phyloP scores from a whole-genome alignment of 2,329 filamentous ascomycete genomes.

The Cytospora piceae region DNA sequence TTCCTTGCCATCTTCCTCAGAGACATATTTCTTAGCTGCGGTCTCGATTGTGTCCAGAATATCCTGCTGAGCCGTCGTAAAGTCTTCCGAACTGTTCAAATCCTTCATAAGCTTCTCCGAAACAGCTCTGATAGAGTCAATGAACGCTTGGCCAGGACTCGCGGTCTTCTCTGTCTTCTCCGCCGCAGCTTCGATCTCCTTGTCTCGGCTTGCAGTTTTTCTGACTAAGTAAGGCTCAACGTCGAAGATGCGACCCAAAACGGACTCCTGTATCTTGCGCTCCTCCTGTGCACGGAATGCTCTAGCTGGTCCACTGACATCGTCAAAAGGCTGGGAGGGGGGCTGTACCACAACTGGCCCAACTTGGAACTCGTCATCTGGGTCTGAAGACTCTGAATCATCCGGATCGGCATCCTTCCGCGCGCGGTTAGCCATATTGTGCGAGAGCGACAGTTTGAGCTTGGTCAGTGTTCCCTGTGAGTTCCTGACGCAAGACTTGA shows the following conservation, averaged over 20 bases:
- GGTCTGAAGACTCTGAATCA: slow-evolving; percentile 44
- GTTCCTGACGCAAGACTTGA: slow-evolving; percentile 58
- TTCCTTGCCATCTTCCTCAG: slow-evolving; percentile 40
- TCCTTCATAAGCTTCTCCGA: slow-evolving; percentile 49
- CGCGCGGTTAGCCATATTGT: slow-evolving; percentile 51
- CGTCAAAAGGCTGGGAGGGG: slow-evolving; percentile 38
- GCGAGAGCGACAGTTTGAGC: slow-evolving; percentile 63
- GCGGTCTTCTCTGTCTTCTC: slow-evolving; percentile 24
- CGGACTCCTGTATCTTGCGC: slow-evolving; percentile 57
- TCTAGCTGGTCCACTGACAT: slow-evolving; percentile 49
- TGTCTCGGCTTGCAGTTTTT: slow-evolving; percentile 38
- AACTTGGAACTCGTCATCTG: slow-evolving; percentile 59
- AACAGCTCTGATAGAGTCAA: slow-evolving; percentile 45
- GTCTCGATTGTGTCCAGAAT: slow-evolving; percentile 54
- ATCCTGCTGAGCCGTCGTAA: slow-evolving; percentile 46
- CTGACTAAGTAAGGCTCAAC: slow-evolving; percentile 48
- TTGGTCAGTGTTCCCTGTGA: slow-evolving; percentile 58
- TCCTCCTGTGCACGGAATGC: slow-evolving; percentile 56
- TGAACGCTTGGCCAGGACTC: slow-evolving; percentile 40
- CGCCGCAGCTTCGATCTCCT: slow-evolving; percentile 34
- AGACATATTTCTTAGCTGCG: slow-evolving; percentile 56
- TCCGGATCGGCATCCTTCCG: slow-evolving; percentile 48
- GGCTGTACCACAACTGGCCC: slow-evolving; percentile 38
- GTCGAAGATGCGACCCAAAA: slow-evolving; percentile 57
- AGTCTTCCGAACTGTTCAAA: slow-evolving; percentile 42